phyloP scores from a whole-genome alignment of 2,329 filamentous ascomycete species.

The Aspergillus aculeatinus region DNA sequence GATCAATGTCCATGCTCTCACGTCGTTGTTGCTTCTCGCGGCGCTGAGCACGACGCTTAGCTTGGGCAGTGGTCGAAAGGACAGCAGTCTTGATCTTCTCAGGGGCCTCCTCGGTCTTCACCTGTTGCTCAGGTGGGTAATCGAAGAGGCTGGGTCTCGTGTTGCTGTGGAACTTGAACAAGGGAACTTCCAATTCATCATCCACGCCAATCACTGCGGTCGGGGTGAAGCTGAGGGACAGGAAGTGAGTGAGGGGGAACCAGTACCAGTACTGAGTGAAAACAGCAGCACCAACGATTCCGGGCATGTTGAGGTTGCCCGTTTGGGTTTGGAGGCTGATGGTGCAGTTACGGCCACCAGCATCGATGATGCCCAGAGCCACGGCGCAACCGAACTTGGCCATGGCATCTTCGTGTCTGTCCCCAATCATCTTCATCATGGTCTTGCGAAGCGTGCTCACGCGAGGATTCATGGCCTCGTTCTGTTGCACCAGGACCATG shows the following conservation, averaged over 20 bases:
- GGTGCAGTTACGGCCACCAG: conserved; percentile 95
- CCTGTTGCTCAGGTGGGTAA: conserved; percentile 94
- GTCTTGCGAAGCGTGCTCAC: conserved; percentile 87
- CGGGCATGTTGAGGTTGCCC: conserved; percentile 97
- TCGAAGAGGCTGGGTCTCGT: conserved; percentile 94
- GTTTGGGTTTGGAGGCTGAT: conserved; percentile 97
- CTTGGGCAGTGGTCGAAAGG: conserved; percentile 92
- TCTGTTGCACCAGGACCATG: conserved; percentile 99
- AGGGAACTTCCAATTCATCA: conserved; percentile 87
- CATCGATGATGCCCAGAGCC: conserved; percentile 94
- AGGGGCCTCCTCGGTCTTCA: conserved; percentile 89
- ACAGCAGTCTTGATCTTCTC: conserved; percentile 94
- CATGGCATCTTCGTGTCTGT: conserved; percentile 98
- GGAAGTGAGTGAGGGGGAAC: conserved; percentile 98
- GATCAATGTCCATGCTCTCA: conserved; percentile 95
- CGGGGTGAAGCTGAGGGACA: conserved; percentile 93
- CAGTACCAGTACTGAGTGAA: conserved; percentile 99
- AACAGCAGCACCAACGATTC: conserved; percentile 94
- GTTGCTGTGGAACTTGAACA: conserved; percentile 94
- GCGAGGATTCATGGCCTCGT: conserved; percentile 98
- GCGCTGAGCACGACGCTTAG: conserved; percentile 89
- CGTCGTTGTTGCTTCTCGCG: conserved; percentile 86
- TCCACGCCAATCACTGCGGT: conserved; percentile 95
- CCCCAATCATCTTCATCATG: conserved; percentile 87
- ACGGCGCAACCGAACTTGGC: conserved; percentile 96